Evolutionary conservation across 2,329 filamentous ascomycete genomes (phyloP).

Genomic region (Calonectria hawksworthii): DNA sequence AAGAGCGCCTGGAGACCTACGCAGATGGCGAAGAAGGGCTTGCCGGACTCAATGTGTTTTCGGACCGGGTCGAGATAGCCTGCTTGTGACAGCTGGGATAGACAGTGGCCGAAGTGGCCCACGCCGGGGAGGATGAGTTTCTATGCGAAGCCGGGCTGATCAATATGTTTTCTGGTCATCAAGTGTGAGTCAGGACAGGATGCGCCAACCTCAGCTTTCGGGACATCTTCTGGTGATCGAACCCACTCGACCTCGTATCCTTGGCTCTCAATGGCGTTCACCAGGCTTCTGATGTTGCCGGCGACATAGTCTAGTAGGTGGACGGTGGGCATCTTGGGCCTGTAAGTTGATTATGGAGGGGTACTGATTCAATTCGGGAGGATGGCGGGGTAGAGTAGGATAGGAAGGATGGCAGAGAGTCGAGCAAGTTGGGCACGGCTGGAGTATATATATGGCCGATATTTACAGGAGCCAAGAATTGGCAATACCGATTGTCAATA

Average conservation of each 20-base stretch:
- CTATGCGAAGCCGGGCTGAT: slow-evolving; percentile 57
- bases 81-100: slow-evolving; percentile 84
- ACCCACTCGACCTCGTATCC: slow-evolving; percentile 97
- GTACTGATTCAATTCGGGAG: slow-evolving; percentile 20
- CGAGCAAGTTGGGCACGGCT: not conserved
- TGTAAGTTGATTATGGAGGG: slow-evolving; percentile 27
- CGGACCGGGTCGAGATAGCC: slow-evolving; percentile 88
- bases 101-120: slow-evolving; percentile 97
- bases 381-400: slow-evolving; percentile 15
- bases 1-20: slow-evolving; percentile 95
- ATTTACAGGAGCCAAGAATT: not conserved
- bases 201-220: slow-evolving; percentile 81
- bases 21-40: slow-evolving; percentile 98
- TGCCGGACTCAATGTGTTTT: slow-evolving; percentile 88
- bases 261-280: slow-evolving; percentile 96
- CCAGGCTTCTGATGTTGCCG: slow-evolving; percentile 94
- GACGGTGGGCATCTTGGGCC: slow-evolving; percentile 77
- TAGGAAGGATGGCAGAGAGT: not conserved
- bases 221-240: slow-evolving; percentile 84
- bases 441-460: not conserved
- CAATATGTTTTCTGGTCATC: not conserved
- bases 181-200: not conserved
- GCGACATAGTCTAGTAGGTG: slow-evolving; percentile 91
- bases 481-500: not conserved
- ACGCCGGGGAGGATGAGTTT: slow-evolving; percentile 97